Percentiles rank a stretch among this genome's conserved stretches.
Evolutionary conservation across 768 basidiomycete species (phyloP).

Genomic region (Tremella yokohamensis): DNA sequence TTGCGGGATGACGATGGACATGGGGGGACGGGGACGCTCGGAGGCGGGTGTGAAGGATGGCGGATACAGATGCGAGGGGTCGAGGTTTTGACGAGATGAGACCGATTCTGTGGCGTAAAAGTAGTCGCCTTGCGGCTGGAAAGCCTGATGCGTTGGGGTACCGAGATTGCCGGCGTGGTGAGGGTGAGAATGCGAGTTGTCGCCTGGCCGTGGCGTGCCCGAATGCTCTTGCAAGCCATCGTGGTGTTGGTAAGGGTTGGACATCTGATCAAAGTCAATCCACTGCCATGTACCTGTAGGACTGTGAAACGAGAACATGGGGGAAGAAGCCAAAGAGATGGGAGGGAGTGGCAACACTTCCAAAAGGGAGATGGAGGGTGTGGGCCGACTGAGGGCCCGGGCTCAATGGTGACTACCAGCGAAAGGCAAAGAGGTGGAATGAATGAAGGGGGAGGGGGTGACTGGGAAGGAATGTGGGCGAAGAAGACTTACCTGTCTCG

Average conservation of each 20-base stretch:
- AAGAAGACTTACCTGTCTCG: no score
- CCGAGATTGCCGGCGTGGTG: not conserved
- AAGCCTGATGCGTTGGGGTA: not conserved
- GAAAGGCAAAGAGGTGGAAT: no score
- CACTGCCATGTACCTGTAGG: not conserved
- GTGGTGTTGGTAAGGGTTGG: slow-evolving; percentile 6
- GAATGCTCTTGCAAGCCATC: not conserved
- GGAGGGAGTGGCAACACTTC: not conserved
- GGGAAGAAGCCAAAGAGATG: not conserved
- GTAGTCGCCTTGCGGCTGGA: not conserved
- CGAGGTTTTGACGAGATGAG: not conserved
- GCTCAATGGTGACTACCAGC: no score
- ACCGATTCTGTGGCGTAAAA: not conserved
- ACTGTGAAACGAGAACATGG: slow-evolving; percentile 1
- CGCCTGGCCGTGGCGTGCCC: not conserved
- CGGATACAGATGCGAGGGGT: not conserved
- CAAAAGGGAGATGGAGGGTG: not conserved
- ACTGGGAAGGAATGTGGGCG: no score
- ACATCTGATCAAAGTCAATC: slow-evolving; percentile 6
- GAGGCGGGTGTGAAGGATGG: not conserved
- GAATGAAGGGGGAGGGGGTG: no score
- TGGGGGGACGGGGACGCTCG: not conserved
- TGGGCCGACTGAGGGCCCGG: not conserved
- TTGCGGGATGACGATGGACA: not conserved
- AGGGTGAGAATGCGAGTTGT: not conserved